Percentiles rank a stretch among this genome's conserved stretches.
Conservation (phyloP, 352 stramenopile genomes). For the Globisporangium takayamanum region DNA sequence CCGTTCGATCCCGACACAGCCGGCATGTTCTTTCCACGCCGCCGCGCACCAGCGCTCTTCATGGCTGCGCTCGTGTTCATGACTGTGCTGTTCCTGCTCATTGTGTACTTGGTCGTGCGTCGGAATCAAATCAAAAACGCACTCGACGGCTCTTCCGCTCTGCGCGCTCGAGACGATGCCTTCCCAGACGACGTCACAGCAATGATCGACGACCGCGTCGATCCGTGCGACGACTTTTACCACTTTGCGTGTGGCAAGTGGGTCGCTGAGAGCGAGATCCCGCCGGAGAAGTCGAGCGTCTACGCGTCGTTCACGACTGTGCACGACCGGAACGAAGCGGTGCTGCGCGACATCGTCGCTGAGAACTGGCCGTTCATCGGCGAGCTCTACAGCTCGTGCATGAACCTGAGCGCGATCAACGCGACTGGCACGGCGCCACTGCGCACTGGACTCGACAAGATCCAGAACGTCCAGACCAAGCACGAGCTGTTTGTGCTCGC, state of each 20-base stretch:
- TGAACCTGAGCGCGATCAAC: slow-evolving; percentile 54
- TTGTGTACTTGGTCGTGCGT: slow-evolving; percentile 38
- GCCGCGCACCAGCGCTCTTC: slow-evolving; percentile 16
- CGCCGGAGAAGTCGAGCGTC: slow-evolving; percentile 19
- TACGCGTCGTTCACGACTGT: slow-evolving; percentile 21
- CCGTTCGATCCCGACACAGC: neutral
- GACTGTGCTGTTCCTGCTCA: slow-evolving; percentile 28
- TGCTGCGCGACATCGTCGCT: slow-evolving; percentile 22
- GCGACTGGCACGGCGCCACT: slow-evolving; percentile 31
- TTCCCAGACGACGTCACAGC: slow-evolving; percentile 17
- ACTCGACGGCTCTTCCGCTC: slow-evolving; percentile 19
- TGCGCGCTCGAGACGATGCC: slow-evolving; percentile 11
- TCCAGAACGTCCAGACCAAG: slow-evolving; percentile 28
- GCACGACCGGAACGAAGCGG: slow-evolving; percentile 21
- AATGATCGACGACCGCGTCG: slow-evolving; percentile 20
- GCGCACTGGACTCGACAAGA: slow-evolving; percentile 23
- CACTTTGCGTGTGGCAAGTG: slow-evolving; percentile 25
- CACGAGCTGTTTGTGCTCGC: slow-evolving; percentile 41
- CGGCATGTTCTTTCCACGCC: slow-evolving; percentile 12
- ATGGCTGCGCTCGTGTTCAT: slow-evolving; percentile 25
- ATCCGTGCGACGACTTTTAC: slow-evolving; percentile 33
- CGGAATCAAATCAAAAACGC: slow-evolving; percentile 25
- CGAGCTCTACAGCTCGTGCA: slow-evolving; percentile 55
- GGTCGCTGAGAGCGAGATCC: slow-evolving; percentile 22
- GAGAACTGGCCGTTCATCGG: slow-evolving; percentile 49